phyloP scores from a whole-genome alignment of 2,329 filamentous ascomycete species.

The Cladophialophora exuberans region DNA sequence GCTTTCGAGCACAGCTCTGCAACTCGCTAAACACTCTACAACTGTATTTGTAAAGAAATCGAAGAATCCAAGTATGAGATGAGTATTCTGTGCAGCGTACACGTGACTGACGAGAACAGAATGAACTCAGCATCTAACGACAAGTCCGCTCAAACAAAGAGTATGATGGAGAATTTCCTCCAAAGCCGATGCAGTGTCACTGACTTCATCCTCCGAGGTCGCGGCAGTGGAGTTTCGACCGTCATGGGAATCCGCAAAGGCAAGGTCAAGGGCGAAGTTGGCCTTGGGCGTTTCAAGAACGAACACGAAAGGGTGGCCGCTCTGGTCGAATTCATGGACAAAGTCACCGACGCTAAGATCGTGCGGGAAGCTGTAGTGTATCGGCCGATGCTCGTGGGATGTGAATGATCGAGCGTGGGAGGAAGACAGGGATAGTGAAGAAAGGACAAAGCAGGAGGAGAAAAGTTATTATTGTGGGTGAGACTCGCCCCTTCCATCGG shows the following conservation, averaged over 20 bases:
- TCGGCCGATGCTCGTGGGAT: conserved; percentile 11
- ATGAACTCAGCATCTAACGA: neutral
- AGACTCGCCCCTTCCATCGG: neutral
- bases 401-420: conserved; percentile 1
- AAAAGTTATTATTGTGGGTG: neutral
- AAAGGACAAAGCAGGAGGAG: conserved; percentile 12
- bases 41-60: neutral
- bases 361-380: conserved; percentile 14
- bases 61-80: neutral
- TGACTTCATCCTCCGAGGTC: conserved; percentile 16
- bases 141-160: neutral
- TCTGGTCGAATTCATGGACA: conserved; percentile 20
- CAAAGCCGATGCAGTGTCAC: conserved; percentile 13
- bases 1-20: neutral
- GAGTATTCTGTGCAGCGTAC: neutral
- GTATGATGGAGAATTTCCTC: conserved; percentile 20
- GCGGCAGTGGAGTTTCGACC: neutral
- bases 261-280: neutral
- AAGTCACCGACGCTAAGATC: conserved; percentile 20
- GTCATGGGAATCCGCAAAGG: neutral
- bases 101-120: conserved; percentile 5
- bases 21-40: neutral
- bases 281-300: conserved; percentile 1
- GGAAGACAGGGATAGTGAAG: conserved; percentile 5
- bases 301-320: conserved; percentile 4